A percentile compares a stretch with the other conserved stretches of the same genome.
Evolutionary conservation across 129 eudicot species (phyloP).

Genomic region (Dittrichia graveolens): DNA sequence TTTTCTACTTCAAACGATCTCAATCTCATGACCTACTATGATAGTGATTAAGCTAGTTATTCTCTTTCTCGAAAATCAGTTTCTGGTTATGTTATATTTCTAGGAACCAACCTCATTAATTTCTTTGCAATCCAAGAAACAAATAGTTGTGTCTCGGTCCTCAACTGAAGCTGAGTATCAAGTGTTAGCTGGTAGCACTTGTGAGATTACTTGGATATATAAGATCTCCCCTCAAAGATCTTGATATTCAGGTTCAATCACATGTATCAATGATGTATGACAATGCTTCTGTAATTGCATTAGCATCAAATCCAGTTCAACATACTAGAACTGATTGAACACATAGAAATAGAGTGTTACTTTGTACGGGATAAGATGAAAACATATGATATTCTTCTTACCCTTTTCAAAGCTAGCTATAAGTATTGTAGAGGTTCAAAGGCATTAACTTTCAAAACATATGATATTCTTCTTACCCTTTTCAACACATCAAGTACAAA

Average conservation of each 20-base stretch:
- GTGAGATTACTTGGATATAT: neutral
- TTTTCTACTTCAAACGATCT: neutral
- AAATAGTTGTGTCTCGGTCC: neutral
- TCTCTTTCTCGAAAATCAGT: too few relatives aligned
- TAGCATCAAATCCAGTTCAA: neutral
- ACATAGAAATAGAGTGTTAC: neutral
- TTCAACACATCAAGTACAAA: too few relatives aligned
- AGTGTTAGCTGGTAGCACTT: neutral
- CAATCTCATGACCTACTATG: neutral
- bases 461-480: too few relatives aligned
- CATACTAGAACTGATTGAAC: neutral
- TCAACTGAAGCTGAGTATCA: neutral
- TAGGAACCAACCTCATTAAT: too few relatives aligned
- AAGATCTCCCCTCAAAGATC: neutral
- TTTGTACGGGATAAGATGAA: neutral
- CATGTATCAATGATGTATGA: neutral
- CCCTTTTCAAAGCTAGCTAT: too few relatives aligned
- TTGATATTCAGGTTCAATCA: neutral
- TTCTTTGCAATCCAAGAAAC: neutral
- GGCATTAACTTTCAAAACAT: neutral
- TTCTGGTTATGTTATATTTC: too few relatives aligned
- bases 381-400: neutral
- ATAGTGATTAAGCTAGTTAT: too few relatives aligned
- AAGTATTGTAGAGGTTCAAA: too few relatives aligned
- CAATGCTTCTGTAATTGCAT: neutral